Conservation (phyloP, 805 yeast species). For the Lachancea nothofagi region DNA sequence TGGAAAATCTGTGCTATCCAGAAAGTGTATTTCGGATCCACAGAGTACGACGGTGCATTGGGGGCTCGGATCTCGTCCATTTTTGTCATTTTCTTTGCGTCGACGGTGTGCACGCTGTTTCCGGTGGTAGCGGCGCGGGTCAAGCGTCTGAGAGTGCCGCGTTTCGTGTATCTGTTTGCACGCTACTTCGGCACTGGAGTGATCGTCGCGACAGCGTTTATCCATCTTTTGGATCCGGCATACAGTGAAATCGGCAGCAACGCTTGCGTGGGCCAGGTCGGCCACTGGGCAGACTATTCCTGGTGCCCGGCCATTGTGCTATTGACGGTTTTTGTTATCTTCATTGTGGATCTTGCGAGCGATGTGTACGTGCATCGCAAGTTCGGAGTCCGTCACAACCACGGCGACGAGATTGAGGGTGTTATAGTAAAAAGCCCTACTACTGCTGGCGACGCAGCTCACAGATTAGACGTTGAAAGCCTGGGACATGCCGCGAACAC, state of each 20-base stretch:
- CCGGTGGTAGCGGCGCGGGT: conserved; percentile 41
- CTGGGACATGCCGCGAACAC: too few relatives aligned
- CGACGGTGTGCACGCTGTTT: conserved; percentile 42
- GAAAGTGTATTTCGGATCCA: conserved; percentile 37
- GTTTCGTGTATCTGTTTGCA: conserved; percentile 22
- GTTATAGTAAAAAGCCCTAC: too few relatives aligned
- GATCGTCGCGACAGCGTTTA: conserved; percentile 68
- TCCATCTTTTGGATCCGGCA: conserved; percentile 61
- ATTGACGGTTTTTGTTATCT: conserved; percentile 35
- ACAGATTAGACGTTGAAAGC: too few relatives aligned
- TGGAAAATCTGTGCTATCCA: conserved; percentile 40
- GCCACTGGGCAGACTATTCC: conserved; percentile 40
- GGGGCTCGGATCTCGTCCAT: conserved; percentile 51
- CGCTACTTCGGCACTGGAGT: conserved; percentile 70
- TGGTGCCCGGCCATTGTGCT: conserved; percentile 46
- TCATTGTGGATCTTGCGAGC: conserved; percentile 38
- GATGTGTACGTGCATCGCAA: conserved; percentile 36
- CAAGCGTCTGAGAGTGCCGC: conserved; percentile 41
- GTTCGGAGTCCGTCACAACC: conserved; percentile 28
- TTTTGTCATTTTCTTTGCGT: conserved; percentile 52
- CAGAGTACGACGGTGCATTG: conserved; percentile 39
- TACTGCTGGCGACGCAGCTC: too few relatives aligned
- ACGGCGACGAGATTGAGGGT: conserved; percentile 19
- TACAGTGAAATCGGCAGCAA: conserved; percentile 24
- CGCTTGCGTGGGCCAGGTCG: conserved; percentile 39